Percentiles rank a stretch among this genome's conserved stretches.
phyloP scores from a whole-genome alignment of 1,284 basidiomycete species.

The Singerocomus inundabilis region DNA sequence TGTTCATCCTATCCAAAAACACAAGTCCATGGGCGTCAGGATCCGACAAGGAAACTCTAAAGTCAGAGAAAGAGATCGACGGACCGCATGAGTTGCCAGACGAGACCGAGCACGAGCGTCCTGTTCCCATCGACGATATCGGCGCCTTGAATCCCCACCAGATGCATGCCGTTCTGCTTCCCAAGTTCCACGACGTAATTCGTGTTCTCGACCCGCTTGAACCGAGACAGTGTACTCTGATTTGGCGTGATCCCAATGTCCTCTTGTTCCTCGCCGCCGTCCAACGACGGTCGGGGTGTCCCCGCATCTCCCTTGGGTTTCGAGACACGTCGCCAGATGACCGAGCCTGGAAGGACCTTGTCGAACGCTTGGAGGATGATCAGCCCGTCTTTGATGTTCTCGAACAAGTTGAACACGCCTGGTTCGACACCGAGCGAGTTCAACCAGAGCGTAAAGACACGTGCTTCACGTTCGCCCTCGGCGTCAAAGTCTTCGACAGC shows the following conservation, averaged over 20 bases:
- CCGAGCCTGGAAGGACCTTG: conserved; percentile 89
- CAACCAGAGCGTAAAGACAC: conserved; percentile 97
- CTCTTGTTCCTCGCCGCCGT: conserved; percentile 59
- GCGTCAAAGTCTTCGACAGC: conserved; percentile 97
- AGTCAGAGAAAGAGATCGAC: conserved; percentile 17
- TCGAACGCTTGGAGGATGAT: conserved; percentile 95
- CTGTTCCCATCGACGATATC: conserved; percentile 93
- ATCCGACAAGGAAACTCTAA: no score
- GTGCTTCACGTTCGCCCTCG: conserved; percentile 96
- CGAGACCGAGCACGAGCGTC: conserved; percentile 92
- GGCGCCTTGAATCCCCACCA: conserved; percentile 96
- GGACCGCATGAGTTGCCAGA: conserved; percentile 97
- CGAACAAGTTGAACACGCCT: conserved; percentile 94
- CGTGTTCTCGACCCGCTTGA: conserved; percentile 98
- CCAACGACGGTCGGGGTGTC: conserved; percentile 35
- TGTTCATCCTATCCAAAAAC: conserved; percentile 65
- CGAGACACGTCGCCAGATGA: conserved; percentile 91
- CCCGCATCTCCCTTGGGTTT: conserved; percentile 81
- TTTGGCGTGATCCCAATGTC: conserved; percentile 77
- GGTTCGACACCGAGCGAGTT: conserved; percentile 97
- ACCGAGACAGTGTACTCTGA: conserved; percentile 85
- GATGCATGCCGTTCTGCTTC: conserved; percentile 90
- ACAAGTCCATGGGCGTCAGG: no score
- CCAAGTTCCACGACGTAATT: conserved; percentile 95
- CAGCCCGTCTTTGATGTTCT: conserved; percentile 91